phyloP scores from a whole-genome alignment of 768 basidiomycete genomes.

The Tylopilus sp. region DNA sequence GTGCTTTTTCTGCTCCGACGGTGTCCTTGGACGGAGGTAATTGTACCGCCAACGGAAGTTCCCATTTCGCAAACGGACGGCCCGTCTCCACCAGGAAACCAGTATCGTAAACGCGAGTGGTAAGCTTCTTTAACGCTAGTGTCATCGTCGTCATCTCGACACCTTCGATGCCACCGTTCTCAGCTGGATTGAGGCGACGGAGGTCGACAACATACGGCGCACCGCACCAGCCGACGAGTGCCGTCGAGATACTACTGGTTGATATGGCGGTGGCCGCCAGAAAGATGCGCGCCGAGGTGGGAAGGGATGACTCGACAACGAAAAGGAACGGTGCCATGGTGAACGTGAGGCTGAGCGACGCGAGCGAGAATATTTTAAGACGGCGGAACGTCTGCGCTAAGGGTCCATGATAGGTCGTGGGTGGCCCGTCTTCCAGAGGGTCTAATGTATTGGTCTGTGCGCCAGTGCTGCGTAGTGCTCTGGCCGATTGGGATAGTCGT shows the following conservation, averaged over 20 bases:
- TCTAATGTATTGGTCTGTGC: conserved; percentile 2
- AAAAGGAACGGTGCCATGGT: conserved; percentile 79
- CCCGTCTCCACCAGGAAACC: conserved; percentile 63
- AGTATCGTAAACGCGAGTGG: conserved; percentile 73
- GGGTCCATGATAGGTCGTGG: conserved; percentile 62
- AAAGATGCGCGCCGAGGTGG: conserved; percentile 60
- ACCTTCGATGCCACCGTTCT: conserved; percentile 44
- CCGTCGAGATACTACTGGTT: conserved; percentile 72
- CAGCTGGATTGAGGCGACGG: conserved; percentile 45
- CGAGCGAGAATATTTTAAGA: conserved; percentile 80
- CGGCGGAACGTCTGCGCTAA: conserved; percentile 68
- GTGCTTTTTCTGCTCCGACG: conserved; percentile 28
- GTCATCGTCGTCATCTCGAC: conserved; percentile 71
- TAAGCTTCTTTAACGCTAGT: conserved; percentile 52
- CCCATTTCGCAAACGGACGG: conserved; percentile 79
- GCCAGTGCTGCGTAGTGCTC: background rate
- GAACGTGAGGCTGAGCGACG: conserved; percentile 66
- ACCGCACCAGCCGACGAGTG: conserved; percentile 66
- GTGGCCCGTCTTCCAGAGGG: conserved; percentile 3
- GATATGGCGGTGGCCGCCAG: conserved; percentile 68
- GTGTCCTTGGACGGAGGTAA: conserved; percentile 40
- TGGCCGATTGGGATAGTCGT: conserved; percentile 13
- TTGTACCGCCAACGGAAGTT: conserved; percentile 55
- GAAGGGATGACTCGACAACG: conserved; percentile 73
- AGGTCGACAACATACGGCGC: conserved; percentile 71